Percentiles rank a stretch among this genome's conserved stretches.
Evolutionary conservation across 768 basidiomycete genomes (phyloP).

Genomic region (Lepiota venenata): DNA sequence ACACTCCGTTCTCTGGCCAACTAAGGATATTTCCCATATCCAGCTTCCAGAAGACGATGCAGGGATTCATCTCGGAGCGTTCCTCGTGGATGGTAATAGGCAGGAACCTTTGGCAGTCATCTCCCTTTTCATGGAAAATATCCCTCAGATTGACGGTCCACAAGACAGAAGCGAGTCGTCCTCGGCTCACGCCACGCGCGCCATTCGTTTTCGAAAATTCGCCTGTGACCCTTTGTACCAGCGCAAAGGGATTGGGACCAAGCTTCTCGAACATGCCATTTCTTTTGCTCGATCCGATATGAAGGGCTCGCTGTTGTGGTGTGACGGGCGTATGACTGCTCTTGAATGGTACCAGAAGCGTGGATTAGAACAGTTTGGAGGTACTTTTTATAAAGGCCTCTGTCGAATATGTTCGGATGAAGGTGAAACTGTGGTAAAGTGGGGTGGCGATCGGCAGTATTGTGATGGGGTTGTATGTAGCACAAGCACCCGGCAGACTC

Average conservation of each 20-base stretch:
- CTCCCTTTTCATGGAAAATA: conserved; percentile 48
- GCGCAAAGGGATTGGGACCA: conserved; percentile 49
- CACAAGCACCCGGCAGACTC: background rate
- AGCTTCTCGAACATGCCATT: conserved; percentile 39
- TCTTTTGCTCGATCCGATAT: conserved; percentile 36
- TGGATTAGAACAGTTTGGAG: conserved; percentile 47
- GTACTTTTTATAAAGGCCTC: conserved; percentile 48
- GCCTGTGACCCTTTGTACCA: conserved; percentile 51
- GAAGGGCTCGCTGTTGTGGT: conserved; percentile 47
- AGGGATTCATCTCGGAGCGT: conserved; percentile 55
- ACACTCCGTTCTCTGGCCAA: conserved; percentile 57
- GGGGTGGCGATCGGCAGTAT: background rate
- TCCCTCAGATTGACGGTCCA: conserved; percentile 20
- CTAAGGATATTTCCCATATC: conserved; percentile 44
- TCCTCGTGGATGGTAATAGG: conserved; percentile 28
- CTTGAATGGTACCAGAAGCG: conserved; percentile 50
- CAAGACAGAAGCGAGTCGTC: background rate
- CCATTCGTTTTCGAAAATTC: conserved; percentile 58
- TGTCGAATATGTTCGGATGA: conserved; percentile 58
- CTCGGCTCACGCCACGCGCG: conserved; percentile 13
- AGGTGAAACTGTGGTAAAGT: conserved; percentile 23
- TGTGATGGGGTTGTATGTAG: background rate
- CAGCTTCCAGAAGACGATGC: conserved; percentile 47
- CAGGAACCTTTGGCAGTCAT: conserved; percentile 47
- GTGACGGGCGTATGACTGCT: conserved; percentile 49